These are phyloP conservation scores for Ophiostoma himal-ulmi DNA, from an alignment of 2,329 filamentous ascomycete species.

Conservation along the genomic window DNA sequence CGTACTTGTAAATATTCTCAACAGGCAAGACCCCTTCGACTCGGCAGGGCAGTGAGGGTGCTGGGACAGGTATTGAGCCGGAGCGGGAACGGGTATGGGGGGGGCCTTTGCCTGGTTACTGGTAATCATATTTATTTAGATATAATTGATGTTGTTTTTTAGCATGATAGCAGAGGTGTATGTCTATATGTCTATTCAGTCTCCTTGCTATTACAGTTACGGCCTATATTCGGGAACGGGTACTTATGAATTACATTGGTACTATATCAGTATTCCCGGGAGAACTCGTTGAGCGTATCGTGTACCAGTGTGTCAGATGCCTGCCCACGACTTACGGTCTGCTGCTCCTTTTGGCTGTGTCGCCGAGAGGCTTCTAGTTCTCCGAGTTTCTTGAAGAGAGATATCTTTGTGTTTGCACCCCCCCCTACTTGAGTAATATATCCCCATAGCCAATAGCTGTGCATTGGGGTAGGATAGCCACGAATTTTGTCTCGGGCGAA, in stretches of 20 bases:
- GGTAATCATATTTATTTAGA: not conserved
- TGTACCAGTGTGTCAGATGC: not conserved
- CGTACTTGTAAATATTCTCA: not conserved
- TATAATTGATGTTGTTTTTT: not conserved
- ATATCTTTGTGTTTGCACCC: not conserved
- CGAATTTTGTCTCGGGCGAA: not conserved
- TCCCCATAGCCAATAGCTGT: not conserved
- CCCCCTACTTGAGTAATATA: not conserved
- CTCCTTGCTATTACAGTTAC: not conserved
- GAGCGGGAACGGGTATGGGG: not conserved
- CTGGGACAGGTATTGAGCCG: not conserved
- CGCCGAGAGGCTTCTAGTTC: not conserved
- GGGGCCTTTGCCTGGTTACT: not conserved
- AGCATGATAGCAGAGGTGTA: not conserved
- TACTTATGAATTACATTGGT: not conserved
- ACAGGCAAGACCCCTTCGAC: not conserved
- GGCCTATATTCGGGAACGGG: not conserved
- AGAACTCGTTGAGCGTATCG: not conserved
- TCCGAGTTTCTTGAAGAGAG: not conserved
- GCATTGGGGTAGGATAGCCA: not conserved
- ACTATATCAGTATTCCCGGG: not conserved
- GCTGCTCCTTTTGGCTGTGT: constrained; percentile 3
- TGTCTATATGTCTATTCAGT: not conserved
- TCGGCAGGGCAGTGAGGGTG: not conserved
- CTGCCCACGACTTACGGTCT: not conserved